Conservation (phyloP, 768 basidiomycete species). For the Artomyces pyxidatus region DNA sequence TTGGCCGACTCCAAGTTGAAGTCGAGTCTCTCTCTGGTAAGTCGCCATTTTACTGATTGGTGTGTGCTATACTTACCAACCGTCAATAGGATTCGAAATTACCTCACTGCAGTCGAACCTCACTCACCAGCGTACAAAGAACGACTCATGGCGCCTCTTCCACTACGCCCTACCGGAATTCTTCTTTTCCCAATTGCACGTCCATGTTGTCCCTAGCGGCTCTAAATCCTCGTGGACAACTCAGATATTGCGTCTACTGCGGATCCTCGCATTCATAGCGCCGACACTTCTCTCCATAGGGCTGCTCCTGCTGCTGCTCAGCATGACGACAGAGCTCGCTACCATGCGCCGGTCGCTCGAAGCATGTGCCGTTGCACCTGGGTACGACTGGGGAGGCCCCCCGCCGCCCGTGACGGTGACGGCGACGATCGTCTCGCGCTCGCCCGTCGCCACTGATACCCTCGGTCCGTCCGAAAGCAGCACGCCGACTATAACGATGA, state of each 20-base stretch:
- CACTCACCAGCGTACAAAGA: conserved; percentile 35
- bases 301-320: conserved; percentile 19
- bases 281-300: conserved; percentile 25
- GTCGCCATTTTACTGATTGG: conserved; percentile 14
- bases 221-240: neutral
- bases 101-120: conserved; percentile 47
- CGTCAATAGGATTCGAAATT: conserved; percentile 33
- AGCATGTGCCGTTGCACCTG: conserved; percentile 17
- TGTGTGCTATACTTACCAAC: neutral
- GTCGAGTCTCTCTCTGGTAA: conserved; percentile 48
- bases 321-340: conserved; percentile 22
- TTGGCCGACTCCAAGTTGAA: conserved; percentile 57
- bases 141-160: conserved; percentile 38
- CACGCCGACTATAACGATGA: conserved; percentile 12
- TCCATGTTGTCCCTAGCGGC: neutral
- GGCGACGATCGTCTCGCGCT: conserved; percentile 23
- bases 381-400: conserved; percentile 4
- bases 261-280: conserved; percentile 12
- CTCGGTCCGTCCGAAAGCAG: neutral
- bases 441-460: neutral
- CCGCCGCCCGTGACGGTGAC: conserved; percentile 29
- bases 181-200: conserved; percentile 40
- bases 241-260: neutral
- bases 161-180: conserved; percentile 48
- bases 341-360: no score